These are phyloP conservation scores for Pseudozyma sp. DNA, from an alignment of 1,284 basidiomycete genomes.

Conservation along the genomic window DNA sequence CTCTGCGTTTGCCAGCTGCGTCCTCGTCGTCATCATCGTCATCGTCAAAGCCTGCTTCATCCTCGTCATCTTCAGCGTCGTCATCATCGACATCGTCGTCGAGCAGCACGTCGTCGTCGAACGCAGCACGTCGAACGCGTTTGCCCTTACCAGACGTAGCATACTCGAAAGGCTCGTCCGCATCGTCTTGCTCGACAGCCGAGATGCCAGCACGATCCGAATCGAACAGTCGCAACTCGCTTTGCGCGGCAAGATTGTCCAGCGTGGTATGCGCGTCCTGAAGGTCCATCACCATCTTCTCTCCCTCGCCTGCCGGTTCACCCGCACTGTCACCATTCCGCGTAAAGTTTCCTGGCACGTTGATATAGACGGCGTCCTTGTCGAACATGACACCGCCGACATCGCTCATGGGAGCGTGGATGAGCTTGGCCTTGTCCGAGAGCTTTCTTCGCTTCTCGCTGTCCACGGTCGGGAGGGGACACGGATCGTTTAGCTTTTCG, in stretches of 20 bases:
- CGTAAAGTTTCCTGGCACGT: slow-evolving; percentile 93
- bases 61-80: slow-evolving; percentile 52
- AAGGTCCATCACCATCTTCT: slow-evolving; percentile 95
- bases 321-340: slow-evolving; percentile 72
- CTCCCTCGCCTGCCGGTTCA: slow-evolving; percentile 79
- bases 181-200: slow-evolving; percentile 5
- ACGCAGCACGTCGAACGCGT: slow-evolving; percentile 57
- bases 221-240: slow-evolving; percentile 86
- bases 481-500: slow-evolving; percentile 86
- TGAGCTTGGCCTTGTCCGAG: slow-evolving; percentile 93
- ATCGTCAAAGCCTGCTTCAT: slow-evolving; percentile 54
- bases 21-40: slow-evolving; percentile 50
- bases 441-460: slow-evolving; percentile 92
- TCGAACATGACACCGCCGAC: slow-evolving; percentile 97
- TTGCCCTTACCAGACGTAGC: slow-evolving; percentile 22
- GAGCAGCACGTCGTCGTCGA: slow-evolving; percentile 57
- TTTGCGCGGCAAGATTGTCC: slow-evolving; percentile 82
- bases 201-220: slow-evolving; percentile 73
- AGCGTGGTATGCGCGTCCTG: slow-evolving; percentile 88
- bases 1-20: slow-evolving; percentile 21
- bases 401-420: slow-evolving; percentile 98
- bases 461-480: slow-evolving; percentile 89
- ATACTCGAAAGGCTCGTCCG: slow-evolving; percentile 12
- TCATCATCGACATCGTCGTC: slow-evolving; percentile 67
- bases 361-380: slow-evolving; percentile 98